These are phyloP conservation scores for Eugenia klotzschiana DNA, from an alignment of 441 rosid genomes.

Conservation along the genomic window DNA sequence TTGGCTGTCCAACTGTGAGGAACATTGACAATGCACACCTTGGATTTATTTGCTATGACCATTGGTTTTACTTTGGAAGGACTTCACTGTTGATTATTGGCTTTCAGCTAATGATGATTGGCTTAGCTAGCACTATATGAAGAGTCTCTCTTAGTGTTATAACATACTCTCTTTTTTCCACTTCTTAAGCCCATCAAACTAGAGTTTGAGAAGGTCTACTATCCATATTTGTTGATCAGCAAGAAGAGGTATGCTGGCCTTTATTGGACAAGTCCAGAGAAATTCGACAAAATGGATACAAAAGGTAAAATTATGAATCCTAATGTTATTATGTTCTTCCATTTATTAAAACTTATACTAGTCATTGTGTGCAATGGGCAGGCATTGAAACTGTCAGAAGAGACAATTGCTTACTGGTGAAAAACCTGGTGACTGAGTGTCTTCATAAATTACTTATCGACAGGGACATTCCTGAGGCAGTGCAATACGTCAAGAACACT, in stretches of 20 bases:
- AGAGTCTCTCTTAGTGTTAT: background rate
- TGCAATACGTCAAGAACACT: slow-evolving; percentile 76
- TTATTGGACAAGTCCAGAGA: slow-evolving; percentile 72
- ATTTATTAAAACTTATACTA: background rate
- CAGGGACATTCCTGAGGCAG: slow-evolving; percentile 82
- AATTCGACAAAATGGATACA: slow-evolving; percentile 93
- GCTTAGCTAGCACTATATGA: background rate
- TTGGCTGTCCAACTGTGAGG: background rate
- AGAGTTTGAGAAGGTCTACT: slow-evolving; percentile 97
- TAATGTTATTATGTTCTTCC: background rate
- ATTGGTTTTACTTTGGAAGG: background rate
- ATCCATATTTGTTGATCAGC: slow-evolving; percentile 84
- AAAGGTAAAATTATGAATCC: slow-evolving; percentile 45
- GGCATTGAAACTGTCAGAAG: slow-evolving; percentile 98
- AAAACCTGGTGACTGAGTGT: slow-evolving; percentile 85
- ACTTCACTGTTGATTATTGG: background rate
- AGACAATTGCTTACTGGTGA: slow-evolving; percentile 92
- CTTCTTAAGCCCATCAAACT: slow-evolving; percentile 78
- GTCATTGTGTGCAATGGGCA: slow-evolving; percentile 19
- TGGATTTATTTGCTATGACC: background rate
- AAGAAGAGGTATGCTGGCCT: slow-evolving; percentile 99
- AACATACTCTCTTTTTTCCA: background rate
- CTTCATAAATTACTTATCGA: slow-evolving; percentile 82
- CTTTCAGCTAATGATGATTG: background rate
- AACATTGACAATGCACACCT: background rate